A percentile compares a stretch with the other conserved stretches of the same genome.
Conservation (phyloP, 768 basidiomycete species). For the Amanita thiersii region DNA sequence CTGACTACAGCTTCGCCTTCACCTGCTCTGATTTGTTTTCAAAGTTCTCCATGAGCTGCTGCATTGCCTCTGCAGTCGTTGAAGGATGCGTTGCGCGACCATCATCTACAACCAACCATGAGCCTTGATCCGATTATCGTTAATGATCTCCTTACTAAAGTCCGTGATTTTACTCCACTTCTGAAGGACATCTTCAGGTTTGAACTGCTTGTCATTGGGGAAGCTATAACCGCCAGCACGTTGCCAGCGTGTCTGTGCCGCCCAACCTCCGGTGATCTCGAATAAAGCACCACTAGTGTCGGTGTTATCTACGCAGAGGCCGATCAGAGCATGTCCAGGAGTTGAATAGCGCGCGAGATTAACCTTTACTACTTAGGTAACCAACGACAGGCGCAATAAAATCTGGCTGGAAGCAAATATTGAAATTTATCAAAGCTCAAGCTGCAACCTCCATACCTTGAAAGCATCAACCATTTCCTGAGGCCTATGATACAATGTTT, state of each 20-base stretch:
- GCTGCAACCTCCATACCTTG: conserved; percentile 41
- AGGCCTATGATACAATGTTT: conserved; percentile 35
- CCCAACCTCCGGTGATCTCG: conserved; percentile 89
- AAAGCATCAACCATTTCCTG: conserved; percentile 85
- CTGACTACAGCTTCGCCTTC: conserved; percentile 46
- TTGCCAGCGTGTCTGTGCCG: conserved; percentile 90
- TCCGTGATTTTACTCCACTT: conserved; percentile 82
- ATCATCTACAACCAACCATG: conserved; percentile 42
- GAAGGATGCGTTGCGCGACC: conserved; percentile 77
- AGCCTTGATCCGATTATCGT: neutral
- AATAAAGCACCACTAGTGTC: conserved; percentile 71
- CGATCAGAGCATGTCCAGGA: neutral
- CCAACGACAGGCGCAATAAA: conserved; percentile 91
- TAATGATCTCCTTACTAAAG: conserved; percentile 50
- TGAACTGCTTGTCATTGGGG: conserved; percentile 65
- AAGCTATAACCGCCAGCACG: conserved; percentile 83
- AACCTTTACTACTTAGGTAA: conserved; percentile 73
- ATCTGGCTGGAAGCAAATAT: conserved; percentile 51
- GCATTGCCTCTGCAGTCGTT: conserved; percentile 66
- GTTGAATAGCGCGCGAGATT: conserved; percentile 1
- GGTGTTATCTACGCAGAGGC: conserved; percentile 45
- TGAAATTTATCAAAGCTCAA: neutral
- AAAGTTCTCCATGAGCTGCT: conserved; percentile 53
- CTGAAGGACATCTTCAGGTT: conserved; percentile 70
- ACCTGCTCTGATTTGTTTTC: conserved; percentile 31